Base-by-base conservation (phyloP, 352 stramenopile species). In the Peronospora farinosa region DNA sequence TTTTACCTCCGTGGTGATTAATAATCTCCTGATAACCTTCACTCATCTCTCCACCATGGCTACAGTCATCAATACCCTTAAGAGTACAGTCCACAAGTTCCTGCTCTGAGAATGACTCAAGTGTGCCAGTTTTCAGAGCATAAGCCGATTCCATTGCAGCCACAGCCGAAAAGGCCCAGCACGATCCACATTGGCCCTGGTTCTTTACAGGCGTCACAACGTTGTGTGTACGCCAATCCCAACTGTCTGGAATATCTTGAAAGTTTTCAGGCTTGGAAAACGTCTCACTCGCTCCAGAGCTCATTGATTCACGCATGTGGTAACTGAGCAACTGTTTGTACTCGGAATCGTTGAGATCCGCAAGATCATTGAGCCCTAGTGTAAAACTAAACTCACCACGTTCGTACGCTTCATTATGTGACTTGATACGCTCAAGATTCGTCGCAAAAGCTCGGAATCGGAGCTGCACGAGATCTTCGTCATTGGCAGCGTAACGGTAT, bases 41-140 rank as follows among this genome's bases (percentile, higher is more conserved):
- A 72, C 97, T 94, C 95, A 99, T 99, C 28, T 98, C 69, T 33
- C 96, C 96, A n/a, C 96, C 96, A 16, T 69, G 61, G 60, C 92
- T 95, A 78, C 96, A 99, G 36, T 88, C 94, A 57, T 95, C 78
- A 74, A 98, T 88, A 33, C 87, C 81, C 52, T 81, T 83, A 49
- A 91, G 31, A 39, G 98, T 94, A 61, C 96, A 99, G 71, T 98
- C 93, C 35, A 99, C 85, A 9, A 99, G 86, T 49, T 99, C 84
- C 70, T 99, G 97, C 69, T 99, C 97, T 25, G 91, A 98, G 15
- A 99, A 73, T 40, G 73, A 86, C 15, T 95, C 63, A 0, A 99
- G 80, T 49, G 84, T 84, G 21, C 86, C 86, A 28, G 65, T 97
- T 16, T 91, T 74, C 16, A 98, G 74, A 55, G 91, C 97, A 45